These are phyloP conservation scores for Hemileccinum rubropunctum DNA, from an alignment of 768 basidiomycete genomes.

Conservation along the genomic window DNA sequence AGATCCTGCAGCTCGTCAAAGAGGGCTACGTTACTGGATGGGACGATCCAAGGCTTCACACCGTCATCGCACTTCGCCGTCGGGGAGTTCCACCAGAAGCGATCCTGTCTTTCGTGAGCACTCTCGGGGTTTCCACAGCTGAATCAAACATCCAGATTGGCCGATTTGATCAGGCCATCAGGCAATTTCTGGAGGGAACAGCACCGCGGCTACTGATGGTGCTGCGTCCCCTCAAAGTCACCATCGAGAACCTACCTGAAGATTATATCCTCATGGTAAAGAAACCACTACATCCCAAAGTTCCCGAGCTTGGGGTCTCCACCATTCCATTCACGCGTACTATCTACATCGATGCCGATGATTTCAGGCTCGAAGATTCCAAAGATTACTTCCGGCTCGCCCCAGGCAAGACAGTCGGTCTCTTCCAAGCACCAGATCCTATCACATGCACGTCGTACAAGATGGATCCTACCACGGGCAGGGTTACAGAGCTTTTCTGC, in stretches of 20 bases:
- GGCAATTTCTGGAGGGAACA: slow-evolving; percentile 84
- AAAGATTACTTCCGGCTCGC: slow-evolving; percentile 97
- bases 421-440: slow-evolving; percentile 90
- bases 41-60: slow-evolving; percentile 98
- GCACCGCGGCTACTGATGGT: slow-evolving; percentile 92
- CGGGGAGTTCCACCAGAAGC: slow-evolving; percentile 97
- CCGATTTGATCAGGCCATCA: slow-evolving; percentile 87
- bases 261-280: slow-evolving; percentile 81
- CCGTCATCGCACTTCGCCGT: slow-evolving; percentile 90
- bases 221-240: slow-evolving; percentile 84
- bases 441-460: slow-evolving; percentile 92
- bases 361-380: slow-evolving; percentile 89
- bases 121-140: slow-evolving; percentile 89
- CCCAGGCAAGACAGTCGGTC: slow-evolving; percentile 94
- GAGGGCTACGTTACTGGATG: slow-evolving; percentile 84
- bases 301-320: slow-evolving; percentile 80
- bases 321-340: slow-evolving; percentile 83
- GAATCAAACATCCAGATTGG: slow-evolving; percentile 79
- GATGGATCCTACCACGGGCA: slow-evolving; percentile 66
- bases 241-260: slow-evolving; percentile 85
- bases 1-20: slow-evolving; percentile 85
- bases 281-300: slow-evolving; percentile 93
- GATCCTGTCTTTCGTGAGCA: slow-evolving; percentile 88
- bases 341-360: slow-evolving; percentile 89
- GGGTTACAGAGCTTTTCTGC: slow-evolving; percentile 77